Evolutionary conservation across 805 yeast species (phyloP).

Genomic region (Yarrowia sp.): DNA sequence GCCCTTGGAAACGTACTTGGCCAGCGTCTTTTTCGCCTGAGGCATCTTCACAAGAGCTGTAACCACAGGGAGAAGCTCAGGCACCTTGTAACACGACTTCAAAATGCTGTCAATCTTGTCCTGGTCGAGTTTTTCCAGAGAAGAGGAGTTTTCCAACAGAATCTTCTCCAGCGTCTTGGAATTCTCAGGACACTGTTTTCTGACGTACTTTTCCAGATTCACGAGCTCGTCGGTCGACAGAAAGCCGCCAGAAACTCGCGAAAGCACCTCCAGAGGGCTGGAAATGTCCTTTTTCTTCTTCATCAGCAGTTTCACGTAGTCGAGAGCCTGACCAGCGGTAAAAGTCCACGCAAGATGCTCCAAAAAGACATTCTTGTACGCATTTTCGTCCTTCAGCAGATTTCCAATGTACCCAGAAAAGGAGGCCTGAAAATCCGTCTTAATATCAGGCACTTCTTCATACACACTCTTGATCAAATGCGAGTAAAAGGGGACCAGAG

Average conservation of each 20-base stretch:
- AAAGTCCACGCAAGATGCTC: constrained; percentile 13
- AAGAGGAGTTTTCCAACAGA: neutral
- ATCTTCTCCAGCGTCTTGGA: constrained; percentile 6
- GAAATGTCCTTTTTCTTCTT: constrained; percentile 5
- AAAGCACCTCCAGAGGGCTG: constrained; percentile 7
- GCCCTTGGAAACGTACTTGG: constrained; percentile 10
- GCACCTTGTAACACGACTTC: constrained; percentile 18
- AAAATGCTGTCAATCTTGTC: constrained; percentile 16
- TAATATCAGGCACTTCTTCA: constrained; percentile 6
- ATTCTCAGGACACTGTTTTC: constrained; percentile 28
- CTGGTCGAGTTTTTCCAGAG: constrained; percentile 10
- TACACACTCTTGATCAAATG: constrained; percentile 24
- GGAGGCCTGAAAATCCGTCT: neutral
- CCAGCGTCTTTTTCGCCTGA: neutral
- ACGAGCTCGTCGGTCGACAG: constrained; percentile 2
- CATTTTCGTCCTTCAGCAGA: neutral
- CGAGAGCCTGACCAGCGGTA: constrained; percentile 6
- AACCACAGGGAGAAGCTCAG: constrained; percentile 6
- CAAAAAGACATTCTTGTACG: constrained; percentile 1
- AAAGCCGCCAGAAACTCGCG: neutral
- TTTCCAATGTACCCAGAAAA: neutral
- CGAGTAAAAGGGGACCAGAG: constrained; percentile 13
- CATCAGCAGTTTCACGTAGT: constrained; percentile 19
- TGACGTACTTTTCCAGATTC: constrained; percentile 15
- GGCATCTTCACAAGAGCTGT: constrained; percentile 4